Base-by-base conservation (phyloP, 2,329 filamentous ascomycete genomes). In the Didymella pomorum region DNA sequence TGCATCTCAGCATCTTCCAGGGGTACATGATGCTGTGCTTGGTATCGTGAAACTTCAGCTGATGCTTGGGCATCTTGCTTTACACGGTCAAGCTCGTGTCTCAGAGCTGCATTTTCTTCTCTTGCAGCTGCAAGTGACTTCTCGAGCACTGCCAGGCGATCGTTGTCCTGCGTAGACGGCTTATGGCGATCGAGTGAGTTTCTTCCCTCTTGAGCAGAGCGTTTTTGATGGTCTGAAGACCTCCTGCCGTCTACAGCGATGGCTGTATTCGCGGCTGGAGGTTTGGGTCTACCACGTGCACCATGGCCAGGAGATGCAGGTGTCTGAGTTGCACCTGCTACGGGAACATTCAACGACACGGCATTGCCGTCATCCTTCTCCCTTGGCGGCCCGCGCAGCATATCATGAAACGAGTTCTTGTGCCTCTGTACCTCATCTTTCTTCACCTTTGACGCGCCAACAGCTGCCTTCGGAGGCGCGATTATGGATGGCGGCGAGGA, bases 321-420 rank as follows among this genome's bases (percentile, higher is more conserved):
- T 31, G 44, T 21, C 25, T 16, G 28, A 28, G 21, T 26, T 35
- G 44, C 26, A 25, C 16, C 37, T 33, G 45, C 7, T 21, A 16
- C 37, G 26, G 44, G 26, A 7, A 26, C 44, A 14, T 39, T 33
- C 35, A 47, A 41, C 33, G 29, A 18, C 7, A 8, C 6, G 39
- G 21, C 29, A 8, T 45, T 28, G 5, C 37, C 52, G n/a, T 16
- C 29, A n/a, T 44, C 45, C 35, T 60, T 62, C 12, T 63, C 60
- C 39, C 37, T 60, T 4, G 51, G 16, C 9, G 57, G 26, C 3
- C 47, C 52, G 35, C 43, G 44, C 7, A 75, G 61, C 66, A 75
- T 74, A 39, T 75, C 71, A 66, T 73, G 71, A 45, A 75, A 68
- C 9, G 68, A 64, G 44, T 70, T 70, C 41, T 67, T 71, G 29